Base-by-base conservation (phyloP, 2,329 filamentous ascomycete species). In the Scytalidium lignicola region DNA sequence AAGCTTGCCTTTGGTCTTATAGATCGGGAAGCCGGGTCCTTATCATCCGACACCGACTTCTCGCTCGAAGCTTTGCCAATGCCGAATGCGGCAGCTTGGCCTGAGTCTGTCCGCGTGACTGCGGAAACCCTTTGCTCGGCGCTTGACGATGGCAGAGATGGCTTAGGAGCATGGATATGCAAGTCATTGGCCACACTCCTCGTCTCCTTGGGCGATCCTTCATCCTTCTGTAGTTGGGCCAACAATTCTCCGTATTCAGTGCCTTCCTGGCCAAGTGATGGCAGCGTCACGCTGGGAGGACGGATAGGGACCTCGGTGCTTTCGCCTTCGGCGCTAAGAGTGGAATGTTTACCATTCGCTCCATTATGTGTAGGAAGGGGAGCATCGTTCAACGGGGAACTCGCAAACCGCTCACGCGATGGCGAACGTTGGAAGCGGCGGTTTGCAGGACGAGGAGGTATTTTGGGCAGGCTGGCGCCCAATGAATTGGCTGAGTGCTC, bases 41-140 rank as follows among this genome's bases (percentile, higher is more conserved):
- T 58, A 62, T 73, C 66, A 44, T 86, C 79, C 15, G 32, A 7
- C 4, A 15, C 32, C 5, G 32, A 37, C 32, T 37, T 37, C 32
- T 37, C 32, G n/a, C 71, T 72, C 48, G 75, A 74, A 50, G 82
- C 75, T 49, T 83, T 85, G 55, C 89, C 90, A 62, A 96, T 82
- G 54, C 90, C 91, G 52, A 85, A 90, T n/a, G 87, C 82, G 17
- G 88, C 89, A 53, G 90, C 90, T 65, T 85, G 83, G 43, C 85
- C 82, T n/a, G 90, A 95, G 70, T 96, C 90, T 57, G 91, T 96
- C 57, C 89, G 85, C 28, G 92, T 96, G 52, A 96, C 90, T 13
- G 80, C 76, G 64, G 86, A 82, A 45, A 96, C 89, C 61, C 87
- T 82, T 65, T 88, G 82, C 70, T 90, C 93, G 51, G 91, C 90